Percentiles rank a stretch among this genome's conserved stretches.
phyloP scores from a whole-genome alignment of 345 rosid species.

The Corymbia maculata region DNA sequence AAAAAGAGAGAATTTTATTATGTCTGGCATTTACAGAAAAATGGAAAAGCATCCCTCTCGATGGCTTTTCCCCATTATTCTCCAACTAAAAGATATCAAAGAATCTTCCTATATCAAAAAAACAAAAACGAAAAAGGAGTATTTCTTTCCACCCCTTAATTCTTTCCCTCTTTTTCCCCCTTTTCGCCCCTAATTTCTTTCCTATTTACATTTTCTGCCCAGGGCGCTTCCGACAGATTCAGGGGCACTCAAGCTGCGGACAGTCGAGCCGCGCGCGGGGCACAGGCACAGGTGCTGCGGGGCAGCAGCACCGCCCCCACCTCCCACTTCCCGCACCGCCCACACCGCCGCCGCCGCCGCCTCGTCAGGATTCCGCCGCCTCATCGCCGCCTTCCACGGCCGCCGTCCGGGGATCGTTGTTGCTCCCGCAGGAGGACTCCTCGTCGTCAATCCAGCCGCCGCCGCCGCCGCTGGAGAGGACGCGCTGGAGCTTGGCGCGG shows the following conservation, averaged over 20 bases:
- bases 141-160: neutral
- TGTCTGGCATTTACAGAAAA: neutral
- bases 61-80: neutral
- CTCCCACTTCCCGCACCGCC: slow-evolving; percentile 54
- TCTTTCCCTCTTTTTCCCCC: neutral
- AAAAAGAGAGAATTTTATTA: neutral
- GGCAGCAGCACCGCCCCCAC: slow-evolving; percentile 65
- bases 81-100: neutral
- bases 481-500: slow-evolving; percentile 43
- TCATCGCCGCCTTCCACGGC: neutral
- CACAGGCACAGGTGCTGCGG: slow-evolving; percentile 82
- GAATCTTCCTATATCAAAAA: neutral
- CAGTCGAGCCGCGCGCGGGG: neutral
- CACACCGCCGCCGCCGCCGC: slow-evolving; percentile 11
- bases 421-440: slow-evolving; percentile 69
- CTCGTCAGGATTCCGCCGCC: neutral
- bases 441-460: slow-evolving; percentile 25
- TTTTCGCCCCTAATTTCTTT: neutral
- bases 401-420: slow-evolving; percentile 11
- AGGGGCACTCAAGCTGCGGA: slow-evolving; percentile 49
- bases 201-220: neutral
- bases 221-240: neutral
- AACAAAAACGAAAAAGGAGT: neutral
- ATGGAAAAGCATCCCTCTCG: neutral
- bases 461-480: slow-evolving; percentile 26